Conservation (phyloP, 2,329 filamentous ascomycete species). For the Xylaria sp. region DNA sequence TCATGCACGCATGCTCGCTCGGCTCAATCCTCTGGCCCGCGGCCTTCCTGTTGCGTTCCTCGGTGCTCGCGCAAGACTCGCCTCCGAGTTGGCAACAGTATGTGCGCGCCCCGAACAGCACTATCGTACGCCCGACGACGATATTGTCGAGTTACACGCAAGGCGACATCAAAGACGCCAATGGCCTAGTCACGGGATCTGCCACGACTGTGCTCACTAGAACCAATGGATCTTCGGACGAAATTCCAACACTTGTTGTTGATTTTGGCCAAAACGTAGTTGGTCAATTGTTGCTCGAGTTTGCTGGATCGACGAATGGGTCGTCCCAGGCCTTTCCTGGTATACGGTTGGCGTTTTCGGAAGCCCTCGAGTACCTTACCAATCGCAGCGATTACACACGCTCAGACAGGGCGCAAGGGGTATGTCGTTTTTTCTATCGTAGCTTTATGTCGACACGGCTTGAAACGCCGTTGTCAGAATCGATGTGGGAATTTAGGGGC, state of each 20-base stretch:
- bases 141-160: constrained; percentile 50
- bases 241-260: constrained; percentile 56
- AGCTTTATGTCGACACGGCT: background rate
- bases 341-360: constrained; percentile 61
- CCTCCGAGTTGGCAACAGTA: constrained; percentile 54
- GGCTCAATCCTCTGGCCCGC: constrained; percentile 19
- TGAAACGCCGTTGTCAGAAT: background rate
- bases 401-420: constrained; percentile 55
- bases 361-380: constrained; percentile 58
- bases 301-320: constrained; percentile 51
- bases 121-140: constrained; percentile 49
- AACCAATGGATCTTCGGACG: constrained; percentile 16
- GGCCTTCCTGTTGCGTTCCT: constrained; percentile 23
- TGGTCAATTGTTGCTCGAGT: constrained; percentile 57
- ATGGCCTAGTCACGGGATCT: constrained; percentile 46
- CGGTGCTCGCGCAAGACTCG: constrained; percentile 34
- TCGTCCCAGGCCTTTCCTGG: constrained; percentile 51
- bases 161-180: constrained; percentile 55
- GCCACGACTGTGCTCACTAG: constrained; percentile 51
- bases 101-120: constrained; percentile 53
- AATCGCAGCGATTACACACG: constrained; percentile 61
- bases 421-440: constrained; percentile 29
- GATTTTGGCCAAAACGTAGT: constrained; percentile 63
- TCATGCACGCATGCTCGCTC: constrained; percentile 19
- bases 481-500: background rate